phyloP scores from a whole-genome alignment of 805 yeast genomes.

The Candida nonsorbophila region DNA sequence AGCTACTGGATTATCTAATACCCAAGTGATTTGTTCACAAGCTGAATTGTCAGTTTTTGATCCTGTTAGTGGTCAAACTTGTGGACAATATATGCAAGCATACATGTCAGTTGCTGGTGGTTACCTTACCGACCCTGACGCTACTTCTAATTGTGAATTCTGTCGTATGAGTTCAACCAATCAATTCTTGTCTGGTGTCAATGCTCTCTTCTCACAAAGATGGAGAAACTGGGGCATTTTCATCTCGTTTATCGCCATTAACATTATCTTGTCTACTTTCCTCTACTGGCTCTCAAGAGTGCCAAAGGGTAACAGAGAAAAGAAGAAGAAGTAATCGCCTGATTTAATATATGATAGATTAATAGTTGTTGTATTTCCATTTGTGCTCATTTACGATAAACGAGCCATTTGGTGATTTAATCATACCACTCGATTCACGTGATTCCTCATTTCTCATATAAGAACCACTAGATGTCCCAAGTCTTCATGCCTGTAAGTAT shows the following conservation, averaged over 20 bases:
- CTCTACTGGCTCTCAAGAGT: conserved; percentile 67
- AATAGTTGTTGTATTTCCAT: not conserved
- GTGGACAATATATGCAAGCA: conserved; percentile 21
- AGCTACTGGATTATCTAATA: conserved; percentile 21
- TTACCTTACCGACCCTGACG: conserved; percentile 32
- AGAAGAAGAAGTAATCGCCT: conserved; percentile 14
- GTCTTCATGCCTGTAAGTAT: conserved; percentile 5
- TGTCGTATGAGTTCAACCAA: conserved; percentile 59
- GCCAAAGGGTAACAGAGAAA: conserved; percentile 53
- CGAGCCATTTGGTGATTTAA: conserved; percentile 19
- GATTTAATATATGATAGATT: not conserved
- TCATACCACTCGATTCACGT: conserved; percentile 13
- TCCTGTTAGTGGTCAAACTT: conserved; percentile 21
- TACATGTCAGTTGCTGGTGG: conserved; percentile 36
- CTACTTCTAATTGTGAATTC: conserved; percentile 55
- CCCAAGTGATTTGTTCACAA: conserved; percentile 30
- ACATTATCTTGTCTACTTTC: conserved; percentile 24
- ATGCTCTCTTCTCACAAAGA: conserved; percentile 45
- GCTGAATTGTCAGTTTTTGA: conserved; percentile 16
- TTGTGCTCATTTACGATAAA: conserved; percentile 6
- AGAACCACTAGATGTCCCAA: not conserved
- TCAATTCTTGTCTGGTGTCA: conserved; percentile 45
- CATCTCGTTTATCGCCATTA: conserved; percentile 28
- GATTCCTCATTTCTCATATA: conserved; percentile 11
- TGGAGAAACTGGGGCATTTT: conserved; percentile 66